A percentile compares a stretch with the other conserved stretches of the same genome.
Conservation (phyloP, 257 asterid genomes). For the Striga asiatica region DNA sequence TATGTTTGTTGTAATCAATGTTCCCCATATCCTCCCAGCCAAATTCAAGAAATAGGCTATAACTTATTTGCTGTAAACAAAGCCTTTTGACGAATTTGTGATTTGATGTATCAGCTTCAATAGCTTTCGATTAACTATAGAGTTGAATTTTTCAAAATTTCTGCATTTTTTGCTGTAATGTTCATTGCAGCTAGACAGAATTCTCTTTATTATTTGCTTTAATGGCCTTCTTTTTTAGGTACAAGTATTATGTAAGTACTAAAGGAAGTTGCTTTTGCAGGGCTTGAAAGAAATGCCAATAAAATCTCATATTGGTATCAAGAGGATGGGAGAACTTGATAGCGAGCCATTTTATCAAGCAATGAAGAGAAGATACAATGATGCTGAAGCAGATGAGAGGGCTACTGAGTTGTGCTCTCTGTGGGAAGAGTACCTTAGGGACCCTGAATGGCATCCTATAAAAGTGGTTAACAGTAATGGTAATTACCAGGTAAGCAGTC, state of each 20-base stretch:
- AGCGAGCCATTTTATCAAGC: slow-evolving; percentile 61
- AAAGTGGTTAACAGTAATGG: slow-evolving; percentile 49
- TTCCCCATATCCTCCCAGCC: neutral
- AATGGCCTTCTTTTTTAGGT: neutral
- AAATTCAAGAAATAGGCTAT: neutral
- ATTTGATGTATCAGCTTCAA: too few species aligned
- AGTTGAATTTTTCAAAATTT: too few species aligned
- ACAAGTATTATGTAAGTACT: slow-evolving; percentile 16
- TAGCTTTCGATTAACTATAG: too few species aligned
- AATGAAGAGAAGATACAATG: slow-evolving; percentile 53
- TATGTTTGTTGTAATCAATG: neutral
- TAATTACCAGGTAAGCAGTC: slow-evolving; percentile 41
- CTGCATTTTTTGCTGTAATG: too few species aligned
- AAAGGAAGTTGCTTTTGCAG: slow-evolving; percentile 25
- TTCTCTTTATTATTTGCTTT: neutral
- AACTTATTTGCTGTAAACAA: too few species aligned
- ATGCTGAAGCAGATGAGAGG: slow-evolving; percentile 62
- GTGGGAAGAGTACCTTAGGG: slow-evolving; percentile 93
- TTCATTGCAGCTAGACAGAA: too few species aligned
- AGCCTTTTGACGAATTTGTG: neutral
- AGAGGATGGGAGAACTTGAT: slow-evolving; percentile 91
- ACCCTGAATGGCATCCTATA: slow-evolving; percentile 91
- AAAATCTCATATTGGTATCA: slow-evolving; percentile 41
- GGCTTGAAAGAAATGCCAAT: slow-evolving; percentile 49
- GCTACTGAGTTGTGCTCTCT: slow-evolving; percentile 73